These are phyloP conservation scores for Triticum timopheevii DNA, from an alignment of 176 grass and related monocot species.

Conservation along the genomic window DNA sequence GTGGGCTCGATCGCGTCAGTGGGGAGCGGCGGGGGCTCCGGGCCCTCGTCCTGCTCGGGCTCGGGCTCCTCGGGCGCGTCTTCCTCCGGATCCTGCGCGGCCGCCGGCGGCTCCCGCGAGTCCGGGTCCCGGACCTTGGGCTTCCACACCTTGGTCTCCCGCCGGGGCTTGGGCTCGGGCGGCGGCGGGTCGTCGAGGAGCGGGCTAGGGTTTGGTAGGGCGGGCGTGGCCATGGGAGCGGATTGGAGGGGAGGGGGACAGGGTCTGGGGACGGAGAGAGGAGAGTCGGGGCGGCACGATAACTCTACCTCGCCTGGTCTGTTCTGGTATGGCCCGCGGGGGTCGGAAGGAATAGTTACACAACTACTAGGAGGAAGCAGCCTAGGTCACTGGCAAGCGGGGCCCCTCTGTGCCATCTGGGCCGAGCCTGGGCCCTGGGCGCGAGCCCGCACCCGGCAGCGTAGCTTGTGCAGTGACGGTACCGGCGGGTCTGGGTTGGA, in stretches of 20 bases:
- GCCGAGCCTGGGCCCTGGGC: too few relatives aligned
- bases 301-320: neutral
- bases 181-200: neutral
- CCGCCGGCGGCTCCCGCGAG: neutral
- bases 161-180: neutral
- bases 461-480: neutral
- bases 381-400: too few relatives aligned
- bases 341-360: neutral
- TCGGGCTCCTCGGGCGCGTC: too few relatives aligned
- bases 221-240: slow-evolving; percentile 25
- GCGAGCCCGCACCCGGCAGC: too few relatives aligned
- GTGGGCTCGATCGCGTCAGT: slow-evolving; percentile 42
- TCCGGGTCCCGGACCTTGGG: neutral
- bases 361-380: too few relatives aligned
- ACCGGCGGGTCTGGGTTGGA: neutral
- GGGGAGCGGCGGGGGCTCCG: neutral
- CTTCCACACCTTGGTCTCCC: slow-evolving; percentile 1
- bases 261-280: neutral
- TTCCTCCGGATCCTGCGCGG: neutral
- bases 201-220: slow-evolving; percentile 46
- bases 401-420: too few relatives aligned
- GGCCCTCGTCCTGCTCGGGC: neutral
- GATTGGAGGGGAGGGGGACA: neutral
- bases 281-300: slow-evolving; percentile 8
- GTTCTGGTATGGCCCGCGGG: neutral